Evolutionary conservation across 2,329 filamentous ascomycete species (phyloP).

Genomic region (Aspergillus versicolor): DNA sequence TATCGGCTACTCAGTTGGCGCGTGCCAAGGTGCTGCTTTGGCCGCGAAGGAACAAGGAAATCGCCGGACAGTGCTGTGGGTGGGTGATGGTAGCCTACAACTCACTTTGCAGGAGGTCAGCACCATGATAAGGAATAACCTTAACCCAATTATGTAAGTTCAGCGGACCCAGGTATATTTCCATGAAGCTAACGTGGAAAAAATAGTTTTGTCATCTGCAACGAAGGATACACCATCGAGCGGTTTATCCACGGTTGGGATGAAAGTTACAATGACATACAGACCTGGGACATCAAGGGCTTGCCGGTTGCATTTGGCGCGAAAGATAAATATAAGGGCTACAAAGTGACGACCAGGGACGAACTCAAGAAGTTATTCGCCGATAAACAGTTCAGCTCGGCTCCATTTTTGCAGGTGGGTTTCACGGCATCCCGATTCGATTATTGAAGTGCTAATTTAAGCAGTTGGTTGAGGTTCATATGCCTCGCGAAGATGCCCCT

Average conservation of each 20-base stretch:
- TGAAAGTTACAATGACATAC: conserved; percentile 77
- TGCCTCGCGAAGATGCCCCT: conserved; percentile 77
- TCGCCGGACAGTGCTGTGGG: conserved; percentile 73
- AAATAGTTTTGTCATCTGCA: conserved; percentile 71
- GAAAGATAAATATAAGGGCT: conserved; percentile 58
- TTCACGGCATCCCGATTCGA: neutral
- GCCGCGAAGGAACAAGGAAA: conserved; percentile 67
- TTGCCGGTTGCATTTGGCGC: conserved; percentile 69
- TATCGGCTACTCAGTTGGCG: conserved; percentile 65
- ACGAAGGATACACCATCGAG: conserved; percentile 87
- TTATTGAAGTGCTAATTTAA: conserved; percentile 22
- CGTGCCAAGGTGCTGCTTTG: conserved; percentile 68
- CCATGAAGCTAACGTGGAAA: conserved; percentile 33
- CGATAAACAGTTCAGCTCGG: conserved; percentile 61
- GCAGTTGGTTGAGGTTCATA: conserved; percentile 78
- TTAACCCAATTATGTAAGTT: conserved; percentile 73
- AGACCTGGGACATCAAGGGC: conserved; percentile 70
- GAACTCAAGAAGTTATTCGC: conserved; percentile 66
- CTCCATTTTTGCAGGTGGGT: conserved; percentile 46
- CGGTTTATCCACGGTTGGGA: conserved; percentile 83
- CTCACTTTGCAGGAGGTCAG: conserved; percentile 80
- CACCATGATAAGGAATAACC: conserved; percentile 73
- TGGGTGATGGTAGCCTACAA: conserved; percentile 86
- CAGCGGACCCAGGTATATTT: neutral
- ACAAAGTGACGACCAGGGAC: conserved; percentile 66